These are phyloP conservation scores for Metarhizium robertsii DNA, from an alignment of 2,329 filamentous ascomycete genomes.

Conservation along the genomic window DNA sequence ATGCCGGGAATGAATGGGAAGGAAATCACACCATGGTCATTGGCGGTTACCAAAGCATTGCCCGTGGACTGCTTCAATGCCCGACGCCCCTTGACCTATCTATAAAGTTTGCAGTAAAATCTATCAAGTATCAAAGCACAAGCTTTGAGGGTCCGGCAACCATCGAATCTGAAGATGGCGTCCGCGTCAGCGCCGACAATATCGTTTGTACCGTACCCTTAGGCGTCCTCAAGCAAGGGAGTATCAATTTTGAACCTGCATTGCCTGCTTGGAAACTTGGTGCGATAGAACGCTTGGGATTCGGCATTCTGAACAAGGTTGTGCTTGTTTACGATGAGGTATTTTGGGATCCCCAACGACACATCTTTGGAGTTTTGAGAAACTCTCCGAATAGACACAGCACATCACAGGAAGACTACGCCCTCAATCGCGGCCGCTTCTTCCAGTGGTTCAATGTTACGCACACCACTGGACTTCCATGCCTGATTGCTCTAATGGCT, in stretches of 20 bases:
- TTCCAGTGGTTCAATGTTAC: constrained; percentile 98
- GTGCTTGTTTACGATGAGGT: constrained; percentile 79
- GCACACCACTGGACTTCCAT: constrained; percentile 78
- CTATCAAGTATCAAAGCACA: constrained; percentile 54
- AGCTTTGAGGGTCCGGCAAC: constrained; percentile 38
- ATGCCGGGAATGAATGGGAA: constrained; percentile 95
- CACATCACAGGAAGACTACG: constrained; percentile 71
- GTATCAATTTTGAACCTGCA: constrained; percentile 77
- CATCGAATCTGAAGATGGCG: constrained; percentile 70
- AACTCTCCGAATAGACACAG: constrained; percentile 62
- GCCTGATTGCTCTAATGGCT: constrained; percentile 87
- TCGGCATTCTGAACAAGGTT: constrained; percentile 91
- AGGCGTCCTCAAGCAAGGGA: constrained; percentile 79
- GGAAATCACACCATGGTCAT: constrained; percentile 88
- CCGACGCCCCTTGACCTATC: constrained; percentile 70
- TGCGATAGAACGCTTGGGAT: constrained; percentile 77
- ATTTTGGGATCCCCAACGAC: constrained; percentile 83
- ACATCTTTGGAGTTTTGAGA: constrained; percentile 89
- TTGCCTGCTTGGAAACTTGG: constrained; percentile 80
- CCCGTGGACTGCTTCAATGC: constrained; percentile 72
- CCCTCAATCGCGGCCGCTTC: constrained; percentile 73
- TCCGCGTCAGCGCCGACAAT: constrained; percentile 70
- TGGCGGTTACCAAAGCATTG: constrained; percentile 88
- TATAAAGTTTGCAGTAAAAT: constrained; percentile 62
- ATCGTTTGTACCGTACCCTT: constrained; percentile 87